Conservation (phyloP, 108 stramenopile genomes). For the Nitzschia inconspicua region DNA sequence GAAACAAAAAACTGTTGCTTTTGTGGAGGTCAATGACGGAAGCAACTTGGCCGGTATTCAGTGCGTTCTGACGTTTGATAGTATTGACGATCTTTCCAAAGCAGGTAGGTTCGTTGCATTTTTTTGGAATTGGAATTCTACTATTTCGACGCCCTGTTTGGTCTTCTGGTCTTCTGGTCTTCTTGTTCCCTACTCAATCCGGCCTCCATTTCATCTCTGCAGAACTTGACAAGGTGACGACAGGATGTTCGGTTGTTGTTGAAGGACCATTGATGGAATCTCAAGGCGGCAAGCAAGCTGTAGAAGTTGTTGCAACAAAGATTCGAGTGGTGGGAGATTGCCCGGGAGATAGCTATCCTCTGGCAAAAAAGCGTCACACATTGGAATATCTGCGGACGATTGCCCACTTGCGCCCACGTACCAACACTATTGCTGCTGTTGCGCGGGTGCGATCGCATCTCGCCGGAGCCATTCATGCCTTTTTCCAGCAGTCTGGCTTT, state of each 20-base stretch:
- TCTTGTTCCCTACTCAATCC: no score
- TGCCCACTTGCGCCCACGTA: conserved; percentile 95
- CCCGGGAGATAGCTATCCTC: conserved; percentile 92
- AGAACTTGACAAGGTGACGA: conserved; percentile 85
- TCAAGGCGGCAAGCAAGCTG: conserved; percentile 88
- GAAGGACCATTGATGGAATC: conserved; percentile 73
- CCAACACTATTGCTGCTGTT: conserved; percentile 95
- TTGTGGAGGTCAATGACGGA: conserved; percentile 98
- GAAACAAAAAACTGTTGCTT: conserved; percentile 96
- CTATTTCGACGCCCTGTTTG: background rate
- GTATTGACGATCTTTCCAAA: conserved; percentile 58
- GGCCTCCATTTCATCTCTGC: conserved; percentile 6
- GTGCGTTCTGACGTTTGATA: conserved; percentile 74
- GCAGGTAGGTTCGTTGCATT: conserved; percentile 39
- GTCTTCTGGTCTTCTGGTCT: no score
- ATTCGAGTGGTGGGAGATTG: conserved; percentile 87
- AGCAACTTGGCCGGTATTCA: conserved; percentile 90
- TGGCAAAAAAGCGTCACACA: conserved; percentile 98
- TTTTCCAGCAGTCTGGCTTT: conserved; percentile 91
- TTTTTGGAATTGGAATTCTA: background rate
- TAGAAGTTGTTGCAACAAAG: conserved; percentile 83
- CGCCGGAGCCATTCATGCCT: conserved; percentile 84
- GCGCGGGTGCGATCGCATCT: conserved; percentile 89
- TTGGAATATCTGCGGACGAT: conserved; percentile 95
- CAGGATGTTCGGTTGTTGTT: conserved; percentile 90